Evolutionary conservation across 179 eudicot genomes (phyloP), one percentile per base, ranked within the genome.

Genomic region (Beta corolliflora): DNA sequence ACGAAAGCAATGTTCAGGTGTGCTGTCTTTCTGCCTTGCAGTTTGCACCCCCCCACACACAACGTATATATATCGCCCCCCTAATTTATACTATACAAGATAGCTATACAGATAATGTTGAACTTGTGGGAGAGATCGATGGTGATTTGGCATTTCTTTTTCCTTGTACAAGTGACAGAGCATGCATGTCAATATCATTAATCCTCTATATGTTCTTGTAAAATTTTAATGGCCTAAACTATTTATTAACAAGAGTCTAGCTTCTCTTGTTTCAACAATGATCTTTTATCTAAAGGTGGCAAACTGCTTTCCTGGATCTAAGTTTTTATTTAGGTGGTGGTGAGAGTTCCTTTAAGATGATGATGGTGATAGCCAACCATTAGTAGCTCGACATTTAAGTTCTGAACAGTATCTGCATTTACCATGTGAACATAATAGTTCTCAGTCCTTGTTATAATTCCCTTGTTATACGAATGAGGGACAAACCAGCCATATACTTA

Each of bases 1-100:
- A 91, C 55, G 98, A 94, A 89, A 94, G 98, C 79, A 94, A 94
- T 88, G 98, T 93, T 79, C 98, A 94, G 98, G 98, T 94, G 79
- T 84, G 73, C 76, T 59, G 21, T 54, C 63, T 75, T 48, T 44
- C 64, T 16, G 48, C 77, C 41, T 56, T 21, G 63, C 66, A 29
- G 4, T 61, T n/a, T 70, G 18, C 13, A 48, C 75, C 3, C 29
- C 0, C 15, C 12, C 60, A 23, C 31, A 0, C 9, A 7, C 12
- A 45, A 60, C 5, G 12, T 16, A 15, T 1, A 25, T 25, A 25
- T 25, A 25, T 25, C 25, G 25, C 25, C 25, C 25, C 25, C 3
- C 5, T 60, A 5, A 1, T 29, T 64, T 13, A 36, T 64, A n/a
- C 29, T 12, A 15, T 64, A 58, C 29, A 1, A 23, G 66, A 14